Conservation (phyloP, 805 yeast species). For the Candida hispaniensis region DNA sequence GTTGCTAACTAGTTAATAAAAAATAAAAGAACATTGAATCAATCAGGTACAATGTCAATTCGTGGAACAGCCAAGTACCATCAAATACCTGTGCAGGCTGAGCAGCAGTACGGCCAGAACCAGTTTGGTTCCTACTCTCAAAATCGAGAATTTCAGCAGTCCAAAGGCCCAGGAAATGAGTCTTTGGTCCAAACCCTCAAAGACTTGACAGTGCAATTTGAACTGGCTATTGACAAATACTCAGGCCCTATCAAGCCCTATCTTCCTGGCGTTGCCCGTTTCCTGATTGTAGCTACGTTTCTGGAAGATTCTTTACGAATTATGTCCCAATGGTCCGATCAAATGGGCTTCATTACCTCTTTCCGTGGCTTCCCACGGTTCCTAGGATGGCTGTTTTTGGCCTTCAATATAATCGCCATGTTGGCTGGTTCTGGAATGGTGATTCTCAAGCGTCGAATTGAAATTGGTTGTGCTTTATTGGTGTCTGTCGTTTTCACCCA, state of each 20-base stretch:
- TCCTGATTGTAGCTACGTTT: constrained; percentile 86
- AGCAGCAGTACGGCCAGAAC: constrained; percentile 23
- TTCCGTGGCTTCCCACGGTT: constrained; percentile 70
- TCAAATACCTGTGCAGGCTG: constrained; percentile 16
- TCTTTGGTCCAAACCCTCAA: constrained; percentile 18
- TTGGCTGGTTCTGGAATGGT: constrained; percentile 58
- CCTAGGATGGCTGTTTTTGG: constrained; percentile 62
- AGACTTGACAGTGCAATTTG: constrained; percentile 24
- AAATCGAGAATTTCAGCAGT: constrained; percentile 13
- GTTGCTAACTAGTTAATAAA: no score
- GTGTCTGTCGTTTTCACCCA: constrained; percentile 65
- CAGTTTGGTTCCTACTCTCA: constrained; percentile 14
- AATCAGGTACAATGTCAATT: constrained; percentile 8
- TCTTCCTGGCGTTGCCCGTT: constrained; percentile 80
- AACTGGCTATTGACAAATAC: constrained; percentile 27
- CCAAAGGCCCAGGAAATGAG: constrained; percentile 6
- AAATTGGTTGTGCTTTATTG: constrained; percentile 59
- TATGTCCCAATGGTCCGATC: constrained; percentile 81
- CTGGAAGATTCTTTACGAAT: constrained; percentile 82
- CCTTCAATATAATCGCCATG: constrained; percentile 60
- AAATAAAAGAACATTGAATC: no score
- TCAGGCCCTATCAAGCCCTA: constrained; percentile 32
- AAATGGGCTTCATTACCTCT: constrained; percentile 69
- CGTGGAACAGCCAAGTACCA: constrained; percentile 16
- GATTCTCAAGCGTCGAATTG: constrained; percentile 55